Evolutionary conservation across 495 filamentous ascomycete genomes (phyloP).

Genomic region (Neurospora pannonica): DNA sequence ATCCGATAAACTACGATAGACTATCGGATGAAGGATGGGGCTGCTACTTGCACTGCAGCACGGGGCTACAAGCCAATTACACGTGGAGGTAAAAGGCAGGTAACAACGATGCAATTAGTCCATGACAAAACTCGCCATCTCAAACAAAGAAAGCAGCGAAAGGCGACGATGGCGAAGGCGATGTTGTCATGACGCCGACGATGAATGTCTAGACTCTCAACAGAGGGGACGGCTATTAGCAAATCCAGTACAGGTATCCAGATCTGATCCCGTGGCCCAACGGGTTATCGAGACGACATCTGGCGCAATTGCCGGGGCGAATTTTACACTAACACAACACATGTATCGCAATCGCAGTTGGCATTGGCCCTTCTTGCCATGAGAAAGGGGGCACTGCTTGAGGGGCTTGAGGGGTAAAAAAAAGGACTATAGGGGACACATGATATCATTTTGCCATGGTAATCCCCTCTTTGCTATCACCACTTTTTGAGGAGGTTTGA

Average conservation of each 20-base stretch:
- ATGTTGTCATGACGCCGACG: not conserved
- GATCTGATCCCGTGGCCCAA: not conserved
- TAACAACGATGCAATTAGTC: not conserved
- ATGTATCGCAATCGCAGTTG: not conserved
- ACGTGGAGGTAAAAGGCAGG: not conserved
- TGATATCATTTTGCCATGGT: not conserved
- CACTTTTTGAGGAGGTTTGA: not conserved
- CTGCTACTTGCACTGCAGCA: too few relatives aligned
- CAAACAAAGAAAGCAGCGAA: not conserved
- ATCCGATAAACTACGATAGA: not conserved
- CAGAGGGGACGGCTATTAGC: not conserved
- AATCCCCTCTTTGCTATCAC: not conserved
- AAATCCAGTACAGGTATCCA: not conserved
- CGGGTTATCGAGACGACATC: not conserved
- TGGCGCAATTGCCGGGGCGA: not conserved
- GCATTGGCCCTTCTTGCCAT: not conserved
- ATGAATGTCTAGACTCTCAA: not conserved
- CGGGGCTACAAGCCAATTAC: not conserved
- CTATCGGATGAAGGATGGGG: not conserved
- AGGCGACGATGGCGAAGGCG: not conserved
- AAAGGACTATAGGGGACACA: not conserved
- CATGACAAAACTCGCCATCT: not conserved
- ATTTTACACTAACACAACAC: not conserved
- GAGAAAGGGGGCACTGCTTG: not conserved
- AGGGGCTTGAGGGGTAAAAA: too few relatives aligned